Percentiles rank a stretch among this genome's conserved stretches.
phyloP scores from a whole-genome alignment of 106 monocot genomes.

The Acorus gramineus region DNA sequence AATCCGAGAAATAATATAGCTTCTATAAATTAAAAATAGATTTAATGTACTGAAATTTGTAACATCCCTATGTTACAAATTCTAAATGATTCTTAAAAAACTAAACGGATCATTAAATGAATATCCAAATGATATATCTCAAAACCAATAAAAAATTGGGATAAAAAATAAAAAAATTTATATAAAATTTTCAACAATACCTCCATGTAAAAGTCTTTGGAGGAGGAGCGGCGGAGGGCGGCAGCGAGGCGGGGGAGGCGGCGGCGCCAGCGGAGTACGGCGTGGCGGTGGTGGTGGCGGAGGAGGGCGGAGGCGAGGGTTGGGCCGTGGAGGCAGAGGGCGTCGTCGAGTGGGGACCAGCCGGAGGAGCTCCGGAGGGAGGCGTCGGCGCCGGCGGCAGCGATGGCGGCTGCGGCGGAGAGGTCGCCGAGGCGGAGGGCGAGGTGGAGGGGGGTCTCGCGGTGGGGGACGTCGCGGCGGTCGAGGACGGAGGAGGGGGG shows the following conservation, averaged over 20 bases:
- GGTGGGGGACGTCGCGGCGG: constrained; percentile 65
- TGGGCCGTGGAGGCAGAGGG: constrained; percentile 36
- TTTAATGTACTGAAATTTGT: too few species aligned
- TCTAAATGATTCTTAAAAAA: too few species aligned
- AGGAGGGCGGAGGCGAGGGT: constrained; percentile 38
- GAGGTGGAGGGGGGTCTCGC: constrained; percentile 74
- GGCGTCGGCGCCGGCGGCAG: constrained; percentile 57
- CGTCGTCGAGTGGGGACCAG: constrained; percentile 69
- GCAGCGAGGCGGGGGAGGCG: constrained; percentile 42
- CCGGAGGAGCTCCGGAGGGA: constrained; percentile 71
- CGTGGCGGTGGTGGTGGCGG: constrained; percentile 55
- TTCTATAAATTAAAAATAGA: too few species aligned
- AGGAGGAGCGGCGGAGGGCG: constrained; percentile 29
- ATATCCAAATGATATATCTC: too few species aligned
- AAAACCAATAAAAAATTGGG: too few species aligned
- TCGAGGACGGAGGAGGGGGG: constrained; percentile 42
- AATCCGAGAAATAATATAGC: too few species aligned
- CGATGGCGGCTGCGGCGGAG: constrained; percentile 22
- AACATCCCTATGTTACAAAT: too few species aligned
- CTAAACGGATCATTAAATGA: too few species aligned
- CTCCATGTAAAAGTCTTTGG: constrained; percentile 57
- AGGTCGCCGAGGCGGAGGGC: constrained; percentile 50
- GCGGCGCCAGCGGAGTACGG: constrained; percentile 58
- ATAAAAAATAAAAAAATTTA: too few species aligned
- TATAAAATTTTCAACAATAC: too few species aligned